A percentile compares a stretch with the other conserved stretches of the same genome.
These are phyloP conservation scores for Nepenthes mirabilis DNA, from an alignment of 148 eudicot species.

Conservation along the genomic window DNA sequence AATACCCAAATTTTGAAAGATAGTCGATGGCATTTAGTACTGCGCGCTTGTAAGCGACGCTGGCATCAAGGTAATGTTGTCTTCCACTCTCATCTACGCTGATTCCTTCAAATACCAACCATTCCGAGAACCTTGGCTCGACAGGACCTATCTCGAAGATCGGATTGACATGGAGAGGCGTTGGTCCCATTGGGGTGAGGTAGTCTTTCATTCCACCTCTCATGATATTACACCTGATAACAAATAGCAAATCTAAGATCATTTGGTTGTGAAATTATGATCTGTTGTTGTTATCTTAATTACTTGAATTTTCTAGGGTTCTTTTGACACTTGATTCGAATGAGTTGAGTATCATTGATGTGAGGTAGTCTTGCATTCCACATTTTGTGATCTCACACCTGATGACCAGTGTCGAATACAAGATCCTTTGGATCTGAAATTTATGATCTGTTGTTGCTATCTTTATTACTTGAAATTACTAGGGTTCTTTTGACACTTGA, in stretches of 20 bases:
- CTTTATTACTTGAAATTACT: too few relatives aligned
- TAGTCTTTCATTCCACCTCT: slow-evolving; percentile 91
- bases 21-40: slow-evolving; percentile 93
- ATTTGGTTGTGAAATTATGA: not conserved
- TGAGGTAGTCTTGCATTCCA: too few relatives aligned
- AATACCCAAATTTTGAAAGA: slow-evolving; percentile 81
- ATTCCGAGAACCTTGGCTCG: slow-evolving; percentile 90
- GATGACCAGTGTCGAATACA: too few relatives aligned
- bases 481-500: too few relatives aligned
- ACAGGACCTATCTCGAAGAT: slow-evolving; percentile 92
- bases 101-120: slow-evolving; percentile 96
- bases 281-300: too few relatives aligned
- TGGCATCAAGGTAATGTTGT: slow-evolving; percentile 92
- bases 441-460: too few relatives aligned
- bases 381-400: too few relatives aligned
- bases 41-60: slow-evolving; percentile 90
- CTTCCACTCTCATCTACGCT: slow-evolving; percentile 92
- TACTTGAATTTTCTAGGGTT: too few relatives aligned
- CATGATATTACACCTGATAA: slow-evolving; percentile 72
- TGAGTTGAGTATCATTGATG: too few relatives aligned
- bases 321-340: too few relatives aligned
- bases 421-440: too few relatives aligned
- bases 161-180: slow-evolving; percentile 84
- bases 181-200: slow-evolving; percentile 98
- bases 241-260: not conserved